A percentile compares a stretch with the other conserved stretches of the same genome.
Evolutionary conservation across 169 alveolate genomes (phyloP).

Genomic region (Besnoitia besnoiti): DNA sequence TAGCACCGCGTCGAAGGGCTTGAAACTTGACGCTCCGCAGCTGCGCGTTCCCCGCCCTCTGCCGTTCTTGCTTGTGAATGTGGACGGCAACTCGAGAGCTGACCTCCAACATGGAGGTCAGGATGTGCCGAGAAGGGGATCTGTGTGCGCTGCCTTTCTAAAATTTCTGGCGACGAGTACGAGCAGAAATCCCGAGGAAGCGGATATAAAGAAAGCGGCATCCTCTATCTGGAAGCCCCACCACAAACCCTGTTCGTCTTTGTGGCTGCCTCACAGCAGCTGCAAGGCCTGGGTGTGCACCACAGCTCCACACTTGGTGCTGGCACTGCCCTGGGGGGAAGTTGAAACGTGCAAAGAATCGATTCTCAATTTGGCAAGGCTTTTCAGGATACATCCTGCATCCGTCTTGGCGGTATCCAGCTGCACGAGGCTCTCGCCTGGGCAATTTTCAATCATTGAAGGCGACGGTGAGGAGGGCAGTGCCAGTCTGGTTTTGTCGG

Average conservation of each 20-base stretch:
- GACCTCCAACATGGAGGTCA: neutral
- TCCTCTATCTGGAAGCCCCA: neutral
- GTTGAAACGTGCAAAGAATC: neutral
- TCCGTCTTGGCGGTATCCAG: neutral
- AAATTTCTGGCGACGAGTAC: neutral
- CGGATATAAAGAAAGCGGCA: neutral
- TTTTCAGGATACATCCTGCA: neutral
- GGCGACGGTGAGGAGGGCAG: neutral
- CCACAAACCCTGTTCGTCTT: neutral
- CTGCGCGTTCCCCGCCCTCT: constrained; percentile 5
- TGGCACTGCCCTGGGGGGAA: neutral
- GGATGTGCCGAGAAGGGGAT: neutral
- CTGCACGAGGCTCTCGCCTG: neutral
- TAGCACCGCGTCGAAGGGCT: neutral
- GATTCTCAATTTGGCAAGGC: neutral
- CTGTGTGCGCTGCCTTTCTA: neutral
- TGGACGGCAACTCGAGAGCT: neutral
- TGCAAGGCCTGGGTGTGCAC: constrained; percentile 11
- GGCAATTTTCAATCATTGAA: neutral
- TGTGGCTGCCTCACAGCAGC: constrained; percentile 33
- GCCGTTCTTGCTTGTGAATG: neutral
- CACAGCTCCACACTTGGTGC: neutral
- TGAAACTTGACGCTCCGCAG: neutral
- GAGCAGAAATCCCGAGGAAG: neutral
- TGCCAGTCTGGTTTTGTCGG: neutral